Base-by-base conservation (phyloP, 2,329 filamentous ascomycete species). In the Penicillium sp. region DNA sequence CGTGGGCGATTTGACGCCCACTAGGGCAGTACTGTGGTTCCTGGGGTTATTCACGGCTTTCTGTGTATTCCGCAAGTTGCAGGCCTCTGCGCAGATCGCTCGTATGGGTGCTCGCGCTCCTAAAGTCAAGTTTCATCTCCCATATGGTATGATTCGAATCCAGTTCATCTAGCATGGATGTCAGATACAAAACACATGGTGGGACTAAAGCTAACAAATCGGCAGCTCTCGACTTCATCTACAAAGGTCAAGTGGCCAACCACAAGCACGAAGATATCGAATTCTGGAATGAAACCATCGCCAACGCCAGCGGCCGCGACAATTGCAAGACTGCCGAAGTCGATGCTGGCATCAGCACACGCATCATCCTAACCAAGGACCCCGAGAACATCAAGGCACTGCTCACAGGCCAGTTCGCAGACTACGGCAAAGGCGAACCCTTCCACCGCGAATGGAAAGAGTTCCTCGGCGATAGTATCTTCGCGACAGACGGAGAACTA, bases 331-430 rank as follows among this genome's bases (percentile, higher is more conserved):
- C 74, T 1, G 71, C 69, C 12, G 73, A 76, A 50, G 53, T 75
- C 17, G 70, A 73, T 45, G 66, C 71, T 6, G 74, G 73, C 1
- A 61, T 76, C 30, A 72, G 71, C 6, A 70, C 65, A 15, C 86
- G 91, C n/a, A 76, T 89, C 24, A 76, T 96, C 62, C 84, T 95
- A 72, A 97, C 93, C 0, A 86, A 86, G 5, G 92, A 97, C 68
- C 90, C 91, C 0, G 92, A 96, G 72, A 97, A 97, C 73, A 90
- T 96, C 80, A 96, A 97, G 76, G 91, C 93, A 6, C 84, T 97
- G 24, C 82, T 97, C n/a, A 91, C 93, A 0, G 90, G 89, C 1
- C 92, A 97, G 73, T 97, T 97, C 73, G 79, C 80, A 44, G 91
- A 96, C 72, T 97, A 89, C 73, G 93, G 93, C 65, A 97, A 97